A percentile compares a stretch with the other conserved stretches of the same genome.
Evolutionary conservation across 2,329 filamentous ascomycete genomes (phyloP).

Genomic region (Pestalotiopsis sp.): DNA sequence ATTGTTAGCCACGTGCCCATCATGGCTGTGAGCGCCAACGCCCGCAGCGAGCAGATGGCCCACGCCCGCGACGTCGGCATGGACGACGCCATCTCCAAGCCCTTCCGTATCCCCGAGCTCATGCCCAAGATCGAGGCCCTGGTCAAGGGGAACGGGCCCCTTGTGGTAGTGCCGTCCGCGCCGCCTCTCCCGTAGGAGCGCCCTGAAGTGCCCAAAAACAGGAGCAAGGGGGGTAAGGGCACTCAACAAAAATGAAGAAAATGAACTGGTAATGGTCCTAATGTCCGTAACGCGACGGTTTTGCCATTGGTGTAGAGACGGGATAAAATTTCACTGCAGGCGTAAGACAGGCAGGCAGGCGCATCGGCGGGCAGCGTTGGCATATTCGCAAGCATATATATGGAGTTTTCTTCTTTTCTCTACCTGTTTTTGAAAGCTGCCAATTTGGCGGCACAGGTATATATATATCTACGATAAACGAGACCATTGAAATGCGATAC

Average conservation of each 20-base stretch:
- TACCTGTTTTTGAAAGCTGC: too few species aligned
- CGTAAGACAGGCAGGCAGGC: too few species aligned
- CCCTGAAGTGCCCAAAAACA: too few species aligned
- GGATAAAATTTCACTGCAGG: too few species aligned
- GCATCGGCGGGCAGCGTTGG: too few species aligned
- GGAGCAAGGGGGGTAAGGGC: background rate
- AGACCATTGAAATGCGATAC: too few species aligned
- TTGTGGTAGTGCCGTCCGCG: background rate
- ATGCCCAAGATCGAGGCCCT: conserved; percentile 13
- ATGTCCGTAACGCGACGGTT: too few species aligned
- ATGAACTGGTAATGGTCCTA: background rate
- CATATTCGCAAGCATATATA: background rate
- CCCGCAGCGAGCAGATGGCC: conserved; percentile 70
- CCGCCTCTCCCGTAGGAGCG: background rate
- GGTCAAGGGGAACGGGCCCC: background rate
- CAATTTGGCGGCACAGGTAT: too few species aligned
- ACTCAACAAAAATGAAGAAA: background rate
- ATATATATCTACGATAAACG: too few species aligned
- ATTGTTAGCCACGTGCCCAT: conserved; percentile 70
- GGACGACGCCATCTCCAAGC: conserved; percentile 15
- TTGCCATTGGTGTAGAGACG: too few species aligned
- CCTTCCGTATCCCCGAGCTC: conserved; percentile 14
- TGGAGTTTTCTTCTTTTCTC: too few species aligned
- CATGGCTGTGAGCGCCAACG: conserved; percentile 80
- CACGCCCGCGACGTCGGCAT: conserved; percentile 66